Percentiles rank a stretch among this genome's conserved stretches.
Evolutionary conservation across 2,329 filamentous ascomycete genomes (phyloP).

Genomic region (Fusarium torulosum): DNA sequence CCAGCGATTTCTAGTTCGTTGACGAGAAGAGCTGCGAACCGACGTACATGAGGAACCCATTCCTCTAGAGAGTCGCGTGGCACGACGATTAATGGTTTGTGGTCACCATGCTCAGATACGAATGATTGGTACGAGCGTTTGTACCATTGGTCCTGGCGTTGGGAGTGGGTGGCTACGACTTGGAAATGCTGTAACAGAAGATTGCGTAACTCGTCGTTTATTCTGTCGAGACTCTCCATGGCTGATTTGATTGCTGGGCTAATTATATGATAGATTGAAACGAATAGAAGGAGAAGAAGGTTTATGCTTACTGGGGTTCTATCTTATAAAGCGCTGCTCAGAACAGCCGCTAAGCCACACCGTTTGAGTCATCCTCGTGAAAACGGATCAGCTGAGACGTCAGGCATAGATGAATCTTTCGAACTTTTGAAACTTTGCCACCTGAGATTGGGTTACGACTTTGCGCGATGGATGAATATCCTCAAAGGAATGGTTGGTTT

Average conservation of each 20-base stretch:
- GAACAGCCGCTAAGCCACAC: constrained; percentile 1
- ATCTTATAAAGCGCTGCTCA: neutral
- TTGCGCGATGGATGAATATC: neutral
- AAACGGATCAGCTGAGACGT: neutral
- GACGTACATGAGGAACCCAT: constrained; percentile 1
- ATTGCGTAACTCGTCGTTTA: neutral
- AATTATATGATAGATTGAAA: neutral
- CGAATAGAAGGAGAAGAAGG: neutral
- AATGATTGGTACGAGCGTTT: constrained; percentile 18
- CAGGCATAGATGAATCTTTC: neutral
- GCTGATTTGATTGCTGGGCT: fast-evolving
- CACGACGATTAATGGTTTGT: neutral
- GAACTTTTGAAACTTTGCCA: too few relatives aligned
- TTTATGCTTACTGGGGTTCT: neutral
- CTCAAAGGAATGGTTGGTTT: neutral
- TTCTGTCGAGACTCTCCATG: fast-evolving
- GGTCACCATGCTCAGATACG: fast-evolving
- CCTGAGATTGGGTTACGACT: too few relatives aligned
- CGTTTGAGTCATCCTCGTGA: constrained; percentile 3
- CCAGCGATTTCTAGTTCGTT: fast-evolving
- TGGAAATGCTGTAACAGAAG: constrained; percentile 10
- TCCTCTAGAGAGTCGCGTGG: neutral
- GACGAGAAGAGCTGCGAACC: neutral
- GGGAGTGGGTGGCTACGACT: constrained; percentile 2
- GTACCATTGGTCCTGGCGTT: constrained; percentile 28